Evolutionary conservation across 2,329 filamentous ascomycete species (phyloP), one percentile per base, ranked within the genome.

Genomic region (Claviceps digitariae): DNA sequence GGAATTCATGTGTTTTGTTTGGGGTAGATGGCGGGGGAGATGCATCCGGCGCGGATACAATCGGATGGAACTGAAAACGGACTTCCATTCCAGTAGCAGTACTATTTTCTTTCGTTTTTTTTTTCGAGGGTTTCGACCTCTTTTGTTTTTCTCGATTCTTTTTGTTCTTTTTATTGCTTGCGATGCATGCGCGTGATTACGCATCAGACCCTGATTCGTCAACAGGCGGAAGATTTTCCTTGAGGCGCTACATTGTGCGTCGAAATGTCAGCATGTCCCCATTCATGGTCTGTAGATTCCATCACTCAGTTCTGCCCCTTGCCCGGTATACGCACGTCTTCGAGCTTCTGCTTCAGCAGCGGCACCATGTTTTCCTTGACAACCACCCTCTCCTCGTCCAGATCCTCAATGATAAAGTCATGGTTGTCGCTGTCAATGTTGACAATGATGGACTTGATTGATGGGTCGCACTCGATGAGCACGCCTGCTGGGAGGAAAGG

Each of bases 361-460:
- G 74, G 72, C 51, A 89, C 72, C 77, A 86, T 88, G 58, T 80
- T 82, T 62, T 84, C 83, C 67, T 89, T 88, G 53, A 90, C 79
- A 3, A 91, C 74, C 1, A 89, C 74, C 54, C 84, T 83, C 64
- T 86, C 79, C 55, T 90, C 86, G 68, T 90, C 86, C 1, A 90
- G 77, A 57, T 90, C 85, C 61, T 90, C 85, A 57, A 90, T 86
- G 63, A 91, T 86, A 66, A 82, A 87, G 58, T 84, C 81, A 67
- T 90, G 82, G 59, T 77, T 76, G 54, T 79, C 74, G 61, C 74
- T 78, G 68, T 91, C 84, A 60, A 91, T 86, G 62, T 83, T 86
- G 60, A 87, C 74, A 63, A 91, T 84, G 72, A 90, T 89, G 57
- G 87, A 86, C 69, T 90, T 90, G 76, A 91, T 90, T 46, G 85